Conservation (phyloP, 257 asterid species). For the Solanum pennellii region DNA sequence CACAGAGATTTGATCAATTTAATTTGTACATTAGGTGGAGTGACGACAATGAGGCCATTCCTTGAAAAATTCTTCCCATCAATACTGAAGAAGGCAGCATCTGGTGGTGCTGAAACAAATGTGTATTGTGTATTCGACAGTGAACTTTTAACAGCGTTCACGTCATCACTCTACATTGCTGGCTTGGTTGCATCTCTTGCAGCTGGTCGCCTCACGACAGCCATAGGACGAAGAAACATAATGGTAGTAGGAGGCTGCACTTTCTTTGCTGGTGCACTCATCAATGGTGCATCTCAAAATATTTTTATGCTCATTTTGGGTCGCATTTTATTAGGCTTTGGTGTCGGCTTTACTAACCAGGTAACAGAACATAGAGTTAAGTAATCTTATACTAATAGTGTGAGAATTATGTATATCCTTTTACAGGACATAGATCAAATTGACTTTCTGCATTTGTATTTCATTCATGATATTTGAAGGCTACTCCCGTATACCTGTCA, state of each 20-base stretch:
- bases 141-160: constrained; percentile 12
- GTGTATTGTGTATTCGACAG: constrained; percentile 7
- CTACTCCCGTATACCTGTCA: constrained; percentile 7
- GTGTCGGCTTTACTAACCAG: constrained; percentile 19
- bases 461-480: background rate
- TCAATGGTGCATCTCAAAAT: background rate
- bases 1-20: background rate
- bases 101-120: background rate
- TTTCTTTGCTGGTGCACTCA: constrained; percentile 4
- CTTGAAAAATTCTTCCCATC: constrained; percentile 15
- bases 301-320: constrained; percentile 12
- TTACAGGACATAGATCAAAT: background rate
- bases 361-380: background rate
- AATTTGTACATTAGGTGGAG: constrained; percentile 3
- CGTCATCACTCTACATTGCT: constrained; percentile 10
- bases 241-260: constrained; percentile 9
- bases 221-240: constrained; percentile 7
- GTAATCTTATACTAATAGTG: background rate
- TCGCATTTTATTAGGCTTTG: constrained; percentile 10
- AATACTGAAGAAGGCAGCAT: background rate
- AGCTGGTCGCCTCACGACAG: constrained; percentile 1
- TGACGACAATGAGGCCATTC: constrained; percentile 16
- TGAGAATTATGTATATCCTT: background rate
- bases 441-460: background rate
- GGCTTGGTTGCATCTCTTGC: constrained; percentile 3